Base-by-base conservation (phyloP, 768 basidiomycete genomes). In the Lactarius evosmus region DNA sequence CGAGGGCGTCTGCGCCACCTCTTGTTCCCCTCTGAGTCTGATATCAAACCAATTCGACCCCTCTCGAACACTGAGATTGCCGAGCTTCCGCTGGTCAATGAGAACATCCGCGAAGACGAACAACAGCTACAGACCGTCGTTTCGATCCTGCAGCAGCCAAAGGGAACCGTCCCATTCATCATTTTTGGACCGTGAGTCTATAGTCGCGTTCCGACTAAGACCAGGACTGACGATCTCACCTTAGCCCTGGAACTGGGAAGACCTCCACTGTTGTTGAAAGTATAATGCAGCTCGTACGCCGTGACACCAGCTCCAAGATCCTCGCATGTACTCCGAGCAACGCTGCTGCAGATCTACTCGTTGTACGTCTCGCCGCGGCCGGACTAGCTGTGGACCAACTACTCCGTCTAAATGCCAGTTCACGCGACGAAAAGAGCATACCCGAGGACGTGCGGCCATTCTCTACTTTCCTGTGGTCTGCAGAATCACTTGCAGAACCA, bases 111-210 rank as follows among this genome's bases (percentile, higher is more conserved):
- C 1, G 63, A 65, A 0, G 87, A 88, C 69, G 62, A 70, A 0
- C 74, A 78, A 40, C 85, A 86, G 66, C 66, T 79, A 7, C 76
- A 76, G 59, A 82, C 85, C 0, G 82, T 87, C 0, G 68, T 72
- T 5, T 76, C 81, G 0, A 82, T 87, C 50, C 70, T 79, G 3
- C 66, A 73, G 36, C 78, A 76, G 36, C 71, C 75, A 16, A 74
- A 77, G 0, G 84, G 85, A 0, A 76, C 80, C 6, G 70, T 77
- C 1, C 86, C 85, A 0, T 87, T 87, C 66, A 72, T 85, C 16
- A 75, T 87, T 17, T 87, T 84, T 70, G 86, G 85, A 22, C 85
- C 86, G 83, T 85, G 70, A 71, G 85, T 74, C 1, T 1, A 32
- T 14, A 30, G 41, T 16, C 7, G 22, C 34, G 29, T 16, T 25